phyloP scores from a whole-genome alignment of 139 green algal genomes.

The Astrephomene gubernaculifera region DNA sequence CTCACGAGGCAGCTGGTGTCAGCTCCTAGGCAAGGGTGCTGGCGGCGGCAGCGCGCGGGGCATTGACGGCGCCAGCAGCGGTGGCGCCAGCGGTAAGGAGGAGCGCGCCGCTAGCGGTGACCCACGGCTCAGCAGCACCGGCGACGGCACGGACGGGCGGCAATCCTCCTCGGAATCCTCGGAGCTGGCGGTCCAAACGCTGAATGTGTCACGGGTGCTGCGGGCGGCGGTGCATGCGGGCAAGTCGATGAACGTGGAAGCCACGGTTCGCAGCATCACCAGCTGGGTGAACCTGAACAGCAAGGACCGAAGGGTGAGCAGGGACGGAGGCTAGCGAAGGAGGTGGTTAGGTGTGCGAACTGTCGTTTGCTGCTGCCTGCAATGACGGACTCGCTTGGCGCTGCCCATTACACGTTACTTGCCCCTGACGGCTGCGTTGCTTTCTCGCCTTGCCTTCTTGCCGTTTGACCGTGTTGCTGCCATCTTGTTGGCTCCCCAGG shows the following conservation, averaged over 20 bases:
- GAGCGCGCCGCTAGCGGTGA: too few species aligned
- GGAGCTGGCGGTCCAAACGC: constrained; percentile 12
- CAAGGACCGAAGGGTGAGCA: constrained; percentile 17
- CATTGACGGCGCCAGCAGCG: too few species aligned
- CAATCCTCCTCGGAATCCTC: too few species aligned
- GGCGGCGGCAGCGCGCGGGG: too few species aligned
- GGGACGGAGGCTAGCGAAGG: neutral
- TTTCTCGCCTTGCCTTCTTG: neutral
- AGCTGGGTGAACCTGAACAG: constrained; percentile 21
- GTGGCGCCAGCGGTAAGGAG: too few species aligned
- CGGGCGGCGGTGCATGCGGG: constrained; percentile 11
- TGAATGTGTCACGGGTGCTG: constrained; percentile 23
- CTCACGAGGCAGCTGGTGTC: too few species aligned
- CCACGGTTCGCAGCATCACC: constrained; percentile 8
- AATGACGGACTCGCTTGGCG: too few species aligned
- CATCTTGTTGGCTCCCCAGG: neutral
- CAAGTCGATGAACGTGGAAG: constrained; percentile 36
- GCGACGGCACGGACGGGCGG: too few species aligned
- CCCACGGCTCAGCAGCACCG: too few species aligned
- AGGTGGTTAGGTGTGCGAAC: too few species aligned
- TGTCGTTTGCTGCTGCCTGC: too few species aligned
- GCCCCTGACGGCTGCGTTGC: neutral
- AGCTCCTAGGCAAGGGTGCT: too few species aligned
- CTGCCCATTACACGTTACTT: neutral
- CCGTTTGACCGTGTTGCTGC: neutral